Evolutionary conservation across 352 stramenopile genomes (phyloP).

Genomic region (Globisporangium okanoganense): DNA sequence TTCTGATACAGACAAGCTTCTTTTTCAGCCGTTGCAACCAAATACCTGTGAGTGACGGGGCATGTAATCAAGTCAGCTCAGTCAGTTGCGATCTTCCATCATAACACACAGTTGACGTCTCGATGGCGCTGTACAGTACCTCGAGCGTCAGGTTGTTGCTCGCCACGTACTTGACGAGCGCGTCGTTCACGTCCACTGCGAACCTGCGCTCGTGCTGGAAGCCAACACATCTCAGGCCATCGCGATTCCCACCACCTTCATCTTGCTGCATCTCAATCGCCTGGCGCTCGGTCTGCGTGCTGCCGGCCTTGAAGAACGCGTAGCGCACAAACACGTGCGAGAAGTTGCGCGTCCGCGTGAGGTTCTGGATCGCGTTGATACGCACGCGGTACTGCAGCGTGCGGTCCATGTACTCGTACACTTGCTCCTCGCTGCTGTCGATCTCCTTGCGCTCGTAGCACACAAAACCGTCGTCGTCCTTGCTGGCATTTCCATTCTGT

Average conservation of each 20-base stretch:
- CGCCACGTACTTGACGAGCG: slow-evolving; percentile 46
- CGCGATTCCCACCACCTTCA: background rate
- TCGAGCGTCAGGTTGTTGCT: slow-evolving; percentile 44
- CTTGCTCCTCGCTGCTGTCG: slow-evolving; percentile 44
- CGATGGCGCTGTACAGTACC: slow-evolving; percentile 11
- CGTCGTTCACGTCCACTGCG: slow-evolving; percentile 45
- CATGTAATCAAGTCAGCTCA: background rate
- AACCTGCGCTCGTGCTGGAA: slow-evolving; percentile 28
- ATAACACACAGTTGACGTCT: background rate
- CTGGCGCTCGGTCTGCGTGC: slow-evolving; percentile 23
- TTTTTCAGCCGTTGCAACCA: slow-evolving; percentile 3
- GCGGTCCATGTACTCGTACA: slow-evolving; percentile 50
- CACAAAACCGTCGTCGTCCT: slow-evolving; percentile 24
- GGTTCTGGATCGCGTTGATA: slow-evolving; percentile 18
- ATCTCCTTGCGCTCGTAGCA: slow-evolving; percentile 26
- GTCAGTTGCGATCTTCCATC: too few relatives aligned
- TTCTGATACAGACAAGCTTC: background rate
- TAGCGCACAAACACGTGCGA: slow-evolving; percentile 40
- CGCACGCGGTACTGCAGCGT: slow-evolving; percentile 41
- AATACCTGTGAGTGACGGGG: slow-evolving; percentile 2
- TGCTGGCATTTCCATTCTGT: background rate
- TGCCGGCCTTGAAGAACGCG: slow-evolving; percentile 38
- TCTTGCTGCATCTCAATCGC: background rate
- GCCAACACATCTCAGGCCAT: background rate
- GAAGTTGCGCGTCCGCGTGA: slow-evolving; percentile 28